Percentiles rank a stretch among this genome's conserved stretches.
Conservation (phyloP, 495 filamentous ascomycete species). For the Lindgomyces ingoldianus region DNA sequence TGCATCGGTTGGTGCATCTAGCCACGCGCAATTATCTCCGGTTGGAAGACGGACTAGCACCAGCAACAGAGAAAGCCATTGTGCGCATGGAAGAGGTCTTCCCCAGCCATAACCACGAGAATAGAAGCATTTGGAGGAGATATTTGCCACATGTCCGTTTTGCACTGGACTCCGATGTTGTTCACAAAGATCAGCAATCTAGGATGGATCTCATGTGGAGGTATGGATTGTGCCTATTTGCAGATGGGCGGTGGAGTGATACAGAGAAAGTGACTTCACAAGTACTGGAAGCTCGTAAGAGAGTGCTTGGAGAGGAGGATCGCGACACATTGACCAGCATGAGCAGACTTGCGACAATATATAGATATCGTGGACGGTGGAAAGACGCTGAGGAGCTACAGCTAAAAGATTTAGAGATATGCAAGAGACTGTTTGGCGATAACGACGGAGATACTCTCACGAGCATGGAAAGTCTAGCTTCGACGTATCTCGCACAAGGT, state of each 20-base stretch:
- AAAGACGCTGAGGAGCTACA: background rate
- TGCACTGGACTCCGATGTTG: background rate
- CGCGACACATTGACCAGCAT: background rate
- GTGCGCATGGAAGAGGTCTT: conserved; percentile 14
- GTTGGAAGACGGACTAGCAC: background rate
- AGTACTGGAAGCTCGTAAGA: no score
- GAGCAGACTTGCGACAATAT: background rate
- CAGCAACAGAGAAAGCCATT: conserved; percentile 8
- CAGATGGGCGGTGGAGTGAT: conserved; percentile 7
- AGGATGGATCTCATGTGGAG: background rate
- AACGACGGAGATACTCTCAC: background rate
- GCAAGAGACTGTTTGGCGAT: background rate
- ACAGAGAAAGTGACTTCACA: no score
- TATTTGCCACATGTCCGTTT: conserved; percentile 11
- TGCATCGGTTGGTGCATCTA: conserved; percentile 54
- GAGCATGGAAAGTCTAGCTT: background rate
- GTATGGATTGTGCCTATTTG: background rate
- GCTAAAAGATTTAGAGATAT: background rate
- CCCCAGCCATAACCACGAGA: conserved; percentile 2
- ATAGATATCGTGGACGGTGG: background rate
- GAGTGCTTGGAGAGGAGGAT: no score
- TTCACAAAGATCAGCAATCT: background rate
- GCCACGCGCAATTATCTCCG: conserved; percentile 48
- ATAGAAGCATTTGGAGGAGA: conserved; percentile 8
- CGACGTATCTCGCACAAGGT: no score